These are phyloP conservation scores for Pseudogymnoascus sp. DNA, from an alignment of 2,329 filamentous ascomycete species.

Conservation along the genomic window DNA sequence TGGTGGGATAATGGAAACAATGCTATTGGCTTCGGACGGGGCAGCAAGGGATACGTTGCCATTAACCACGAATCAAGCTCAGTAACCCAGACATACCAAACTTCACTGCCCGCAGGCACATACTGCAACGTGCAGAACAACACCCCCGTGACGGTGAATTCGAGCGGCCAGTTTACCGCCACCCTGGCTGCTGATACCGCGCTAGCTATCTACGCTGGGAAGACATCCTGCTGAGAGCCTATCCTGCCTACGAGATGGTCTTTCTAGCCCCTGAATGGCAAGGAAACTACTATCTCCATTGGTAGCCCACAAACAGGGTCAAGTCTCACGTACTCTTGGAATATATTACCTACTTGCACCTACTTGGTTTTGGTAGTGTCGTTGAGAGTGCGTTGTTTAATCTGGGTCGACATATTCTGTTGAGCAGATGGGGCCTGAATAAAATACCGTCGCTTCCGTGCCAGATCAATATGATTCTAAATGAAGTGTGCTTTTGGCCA, in stretches of 20 bases:
- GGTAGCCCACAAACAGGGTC: not conserved
- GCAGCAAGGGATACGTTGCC: not conserved
- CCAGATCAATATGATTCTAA: no score
- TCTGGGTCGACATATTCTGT: not conserved
- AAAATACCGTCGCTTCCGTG: not conserved
- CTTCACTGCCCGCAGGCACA: not conserved
- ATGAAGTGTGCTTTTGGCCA: no score
- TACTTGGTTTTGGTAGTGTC: not conserved
- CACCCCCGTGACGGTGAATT: not conserved
- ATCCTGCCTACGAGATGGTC: not conserved
- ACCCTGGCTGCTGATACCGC: not conserved
- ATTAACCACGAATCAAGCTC: not conserved
- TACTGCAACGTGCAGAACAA: constrained; percentile 2
- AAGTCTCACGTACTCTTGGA: not conserved
- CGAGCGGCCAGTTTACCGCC: not conserved
- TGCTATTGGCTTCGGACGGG: not conserved
- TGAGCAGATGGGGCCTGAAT: not conserved
- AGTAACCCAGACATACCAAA: not conserved
- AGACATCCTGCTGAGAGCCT: constrained; percentile 3
- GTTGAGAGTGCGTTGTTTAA: not conserved
- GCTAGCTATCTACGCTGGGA: not conserved
- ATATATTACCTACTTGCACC: not conserved
- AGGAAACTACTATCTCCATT: not conserved
- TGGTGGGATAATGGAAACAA: constrained; percentile 1
- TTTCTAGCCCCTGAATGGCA: not conserved